A percentile compares a stretch with the other conserved stretches of the same genome.
Conservation (phyloP, 108 stramenopile genomes). For the Cyclotella atomus region DNA sequence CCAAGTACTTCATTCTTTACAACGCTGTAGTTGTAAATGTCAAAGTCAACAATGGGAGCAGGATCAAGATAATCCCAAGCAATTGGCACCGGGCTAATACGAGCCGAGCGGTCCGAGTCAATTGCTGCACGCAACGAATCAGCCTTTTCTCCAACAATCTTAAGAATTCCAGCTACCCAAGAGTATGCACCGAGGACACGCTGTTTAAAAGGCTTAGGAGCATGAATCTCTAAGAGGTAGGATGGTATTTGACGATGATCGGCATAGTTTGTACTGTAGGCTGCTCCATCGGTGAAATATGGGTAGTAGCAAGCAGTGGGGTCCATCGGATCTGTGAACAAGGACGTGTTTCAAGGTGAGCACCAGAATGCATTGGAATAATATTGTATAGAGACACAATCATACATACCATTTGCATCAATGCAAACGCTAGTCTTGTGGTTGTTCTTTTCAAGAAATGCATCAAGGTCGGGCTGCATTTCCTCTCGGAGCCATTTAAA, state of each 20-base stretch:
- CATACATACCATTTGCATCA: background rate
- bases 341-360: background rate
- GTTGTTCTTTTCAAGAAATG: background rate
- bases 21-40: constrained; percentile 1
- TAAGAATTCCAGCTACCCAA: background rate
- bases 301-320: background rate
- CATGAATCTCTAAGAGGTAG: background rate
- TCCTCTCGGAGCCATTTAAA: constrained; percentile 3
- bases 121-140: background rate
- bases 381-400: background rate
- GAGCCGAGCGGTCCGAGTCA: background rate
- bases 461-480: background rate
- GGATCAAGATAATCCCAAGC: constrained; percentile 4
- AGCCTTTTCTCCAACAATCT: background rate
- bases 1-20: background rate
- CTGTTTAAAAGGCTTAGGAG: constrained; percentile 2
- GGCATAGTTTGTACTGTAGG: background rate
- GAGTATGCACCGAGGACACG: constrained; percentile 6
- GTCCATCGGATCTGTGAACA: constrained; percentile 1
- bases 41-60: constrained; percentile 10
- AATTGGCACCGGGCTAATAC: background rate
- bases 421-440: constrained; percentile 7
- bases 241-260: background rate
- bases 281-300: constrained; percentile 1
- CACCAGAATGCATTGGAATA: background rate